Base-by-base conservation (phyloP, 768 basidiomycete genomes). In the Serendipita vermifera region DNA sequence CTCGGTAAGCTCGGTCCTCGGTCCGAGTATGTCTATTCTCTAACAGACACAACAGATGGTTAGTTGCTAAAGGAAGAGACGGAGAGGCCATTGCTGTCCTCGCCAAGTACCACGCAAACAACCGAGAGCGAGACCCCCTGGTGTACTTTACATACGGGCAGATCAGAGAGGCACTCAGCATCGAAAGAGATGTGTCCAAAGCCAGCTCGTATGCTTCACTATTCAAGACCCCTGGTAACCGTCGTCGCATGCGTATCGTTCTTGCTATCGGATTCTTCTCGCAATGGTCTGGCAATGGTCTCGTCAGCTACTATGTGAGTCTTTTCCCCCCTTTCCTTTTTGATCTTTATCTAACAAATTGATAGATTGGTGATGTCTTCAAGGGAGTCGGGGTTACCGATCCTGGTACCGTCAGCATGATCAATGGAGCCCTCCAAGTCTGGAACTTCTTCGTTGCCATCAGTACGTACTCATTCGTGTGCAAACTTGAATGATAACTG, bases 321-420 rank as follows among this genome's bases (percentile, higher is more conserved):
- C 20, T 5, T 58, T 29, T 29, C 26, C 27, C 38, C 31, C 2
- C 31, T 35, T 80, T 53, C 38, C 31, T 2, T 20, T 35, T 80
- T 53, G 82, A 82, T 1, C 84, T 83, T 55, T 83, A 82, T 14
- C 68, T 85, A 31, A 77, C 84, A 2, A 82, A 81, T 1, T 85
- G 82, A 66, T 87, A 87, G 64, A 83, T 87, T 60, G 78, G 82
- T 59, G 68, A 82, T 14, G 76, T 86, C 2, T 67, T 87, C 38
- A 75, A 79, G 39, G 76, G 79, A 36, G 76, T 87, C 15, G 83
- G 83, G 0, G 76, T 87, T 57, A 71, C 68, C 0, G 65, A 68
- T 38, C 70, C 79, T 0, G 69, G 71, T 24, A 79, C 77, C 1
- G 80, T 81, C 62, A 75, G 77, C 2, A 67, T 71, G 29, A 82